A percentile compares a stretch with the other conserved stretches of the same genome.
Conservation (phyloP, 306 rosid genomes). For the Rosa rugosa region DNA sequence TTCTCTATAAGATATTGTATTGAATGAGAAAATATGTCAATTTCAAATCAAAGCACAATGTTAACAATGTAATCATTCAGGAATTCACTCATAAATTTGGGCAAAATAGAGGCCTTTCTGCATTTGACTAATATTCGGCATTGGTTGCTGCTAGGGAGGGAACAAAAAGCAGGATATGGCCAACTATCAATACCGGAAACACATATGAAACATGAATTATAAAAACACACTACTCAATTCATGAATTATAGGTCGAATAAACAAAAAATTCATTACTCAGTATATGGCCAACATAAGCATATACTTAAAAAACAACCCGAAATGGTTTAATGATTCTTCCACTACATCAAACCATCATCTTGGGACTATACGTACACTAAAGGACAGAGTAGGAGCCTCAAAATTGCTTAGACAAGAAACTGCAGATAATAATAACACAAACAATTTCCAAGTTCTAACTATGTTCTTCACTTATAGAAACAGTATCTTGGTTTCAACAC, state of each 20-base stretch:
- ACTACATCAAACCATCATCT: neutral
- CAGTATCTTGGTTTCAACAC: neutral
- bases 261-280: neutral
- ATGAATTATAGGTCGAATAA: neutral
- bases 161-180: neutral
- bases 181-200: neutral
- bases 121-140: neutral
- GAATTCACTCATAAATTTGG: conserved; percentile 1
- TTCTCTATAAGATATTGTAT: conserved; percentile 29
- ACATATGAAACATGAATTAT: neutral
- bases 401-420: neutral
- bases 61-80: conserved; percentile 3
- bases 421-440: neutral
- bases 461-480: neutral
- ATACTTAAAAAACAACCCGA: neutral
- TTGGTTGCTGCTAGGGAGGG: neutral
- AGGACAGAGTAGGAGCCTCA: neutral
- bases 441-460: neutral
- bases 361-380: neutral
- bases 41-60: neutral
- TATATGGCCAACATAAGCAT: neutral
- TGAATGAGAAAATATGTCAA: conserved; percentile 14
- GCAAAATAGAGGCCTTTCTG: neutral
- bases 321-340: neutral
- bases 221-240: neutral